Conservation (phyloP, 768 basidiomycete genomes). For the Lactarius akahatsu region DNA sequence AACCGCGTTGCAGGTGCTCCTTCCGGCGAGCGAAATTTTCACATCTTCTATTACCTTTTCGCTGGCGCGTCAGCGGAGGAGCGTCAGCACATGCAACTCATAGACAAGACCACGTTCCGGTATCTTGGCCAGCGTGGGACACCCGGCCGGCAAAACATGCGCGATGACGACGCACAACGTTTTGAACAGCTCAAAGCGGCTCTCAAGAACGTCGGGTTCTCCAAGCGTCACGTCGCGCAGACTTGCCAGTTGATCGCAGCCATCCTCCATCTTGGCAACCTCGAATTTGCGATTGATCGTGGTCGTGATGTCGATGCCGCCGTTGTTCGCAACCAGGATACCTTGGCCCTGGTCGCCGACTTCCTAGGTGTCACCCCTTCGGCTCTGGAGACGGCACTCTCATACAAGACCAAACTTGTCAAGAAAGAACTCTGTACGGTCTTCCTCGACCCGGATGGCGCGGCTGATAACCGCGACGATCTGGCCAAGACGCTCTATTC, state of each 20-base stretch:
- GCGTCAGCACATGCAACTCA: constrained; percentile 79
- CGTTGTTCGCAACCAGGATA: constrained; percentile 81
- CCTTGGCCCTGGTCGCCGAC: constrained; percentile 81
- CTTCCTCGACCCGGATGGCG: constrained; percentile 92
- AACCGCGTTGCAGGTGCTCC: constrained; percentile 86
- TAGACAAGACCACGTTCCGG: constrained; percentile 78
- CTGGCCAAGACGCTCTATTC: constrained; percentile 93
- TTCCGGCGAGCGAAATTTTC: constrained; percentile 93
- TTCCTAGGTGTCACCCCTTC: constrained; percentile 81
- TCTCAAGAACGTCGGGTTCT: constrained; percentile 89
- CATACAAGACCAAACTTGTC: constrained; percentile 89
- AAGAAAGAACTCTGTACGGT: constrained; percentile 97
- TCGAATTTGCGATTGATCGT: constrained; percentile 87
- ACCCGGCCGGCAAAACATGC: constrained; percentile 45
- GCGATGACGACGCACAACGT: constrained; percentile 79
- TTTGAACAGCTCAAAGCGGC: constrained; percentile 95
- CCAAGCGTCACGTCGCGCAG: constrained; percentile 93
- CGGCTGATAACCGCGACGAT: constrained; percentile 90
- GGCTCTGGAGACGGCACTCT: constrained; percentile 75
- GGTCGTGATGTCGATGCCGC: constrained; percentile 88
- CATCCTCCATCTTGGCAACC: constrained; percentile 94
- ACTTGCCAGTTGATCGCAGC: constrained; percentile 93
- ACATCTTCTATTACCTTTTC: constrained; percentile 96
- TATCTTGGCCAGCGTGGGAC: constrained; percentile 76
- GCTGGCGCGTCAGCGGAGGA: constrained; percentile 90